Base-by-base conservation (phyloP, 768 basidiomycete species). In the Asterophora parasitica region DNA sequence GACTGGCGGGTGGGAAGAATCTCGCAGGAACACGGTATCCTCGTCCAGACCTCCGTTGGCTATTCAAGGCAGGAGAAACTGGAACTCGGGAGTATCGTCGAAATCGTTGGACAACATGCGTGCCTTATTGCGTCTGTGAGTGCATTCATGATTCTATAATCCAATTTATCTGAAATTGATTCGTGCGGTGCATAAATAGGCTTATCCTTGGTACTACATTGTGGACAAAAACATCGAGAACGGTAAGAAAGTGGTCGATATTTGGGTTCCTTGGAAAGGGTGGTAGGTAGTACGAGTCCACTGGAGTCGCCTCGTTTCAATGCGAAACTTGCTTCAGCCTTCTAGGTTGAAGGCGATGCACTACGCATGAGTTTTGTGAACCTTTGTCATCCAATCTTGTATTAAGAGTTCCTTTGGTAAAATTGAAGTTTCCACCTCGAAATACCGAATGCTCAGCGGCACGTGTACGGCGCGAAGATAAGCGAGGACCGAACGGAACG, bases 191-290 rank as follows among this genome's bases (percentile, higher is more conserved):
- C 11, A 32, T 20, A 23, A 23, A 23, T 23, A 73, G 72, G 82
- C 78, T 2, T 79, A 87, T 58, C 82, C 85, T 1, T 92, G 87
- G 88, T 89, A 83, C 62, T 92, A 92, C 59, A 70, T 92, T 15
- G 81, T 92, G 2, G 90, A 92, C 54, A 78, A 78, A 6, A 70
- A 70, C n/a, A 61, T 69, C 26, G 71, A 70, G 13, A 71, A 66
- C 16, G 76, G 75, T 12, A 67, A 64, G 31, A 71, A 75, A 32
- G 81, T 91, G 7, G 79, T 83, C 15, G 90, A 92, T 63, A 69
- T 92, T 23, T 92, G 91, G 91, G 82, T 91, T 36, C 80, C 89
- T 6, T 91, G 89, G 87, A 94, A 92, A 65, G 90, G 89, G 0
- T 92, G 91, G 91, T 94, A 71, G 58, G n/a, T n/a, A n/a, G n/a